Conservation (phyloP, 306 rosid genomes). For the Albizia julibrissin region DNA sequence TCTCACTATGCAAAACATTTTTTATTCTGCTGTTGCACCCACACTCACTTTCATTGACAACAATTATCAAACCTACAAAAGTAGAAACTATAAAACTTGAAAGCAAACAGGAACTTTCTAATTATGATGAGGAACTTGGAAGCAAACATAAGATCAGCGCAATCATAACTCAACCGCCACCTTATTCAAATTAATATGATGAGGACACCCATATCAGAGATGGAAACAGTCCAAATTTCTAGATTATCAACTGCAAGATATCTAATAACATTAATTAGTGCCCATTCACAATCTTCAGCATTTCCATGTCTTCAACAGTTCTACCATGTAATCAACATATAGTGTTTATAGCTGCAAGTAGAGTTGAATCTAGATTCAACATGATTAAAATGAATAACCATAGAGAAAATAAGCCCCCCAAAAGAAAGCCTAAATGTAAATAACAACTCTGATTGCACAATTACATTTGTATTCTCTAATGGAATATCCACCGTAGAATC, state of each 20-base stretch:
- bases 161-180: background rate
- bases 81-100: too few species aligned
- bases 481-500: too few species aligned
- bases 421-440: too few species aligned
- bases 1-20: too few species aligned
- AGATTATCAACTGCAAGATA: background rate
- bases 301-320: background rate
- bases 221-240: background rate
- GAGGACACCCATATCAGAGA: background rate
- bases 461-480: too few species aligned
- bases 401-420: too few species aligned
- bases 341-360: background rate
- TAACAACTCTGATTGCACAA: too few species aligned
- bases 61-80: too few species aligned
- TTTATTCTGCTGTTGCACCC: too few species aligned
- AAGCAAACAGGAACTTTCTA: too few species aligned
- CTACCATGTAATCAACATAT: background rate
- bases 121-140: too few species aligned
- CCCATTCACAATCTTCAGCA: background rate
- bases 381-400: background rate
- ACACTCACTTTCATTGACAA: too few species aligned
- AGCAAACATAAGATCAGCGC: background rate
- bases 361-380: background rate
- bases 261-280: slow-evolving; percentile 3
- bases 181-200: background rate